Evolutionary conservation across 176 grass and related monocot genomes (phyloP).

Genomic region (Oryza glumipatula): DNA sequence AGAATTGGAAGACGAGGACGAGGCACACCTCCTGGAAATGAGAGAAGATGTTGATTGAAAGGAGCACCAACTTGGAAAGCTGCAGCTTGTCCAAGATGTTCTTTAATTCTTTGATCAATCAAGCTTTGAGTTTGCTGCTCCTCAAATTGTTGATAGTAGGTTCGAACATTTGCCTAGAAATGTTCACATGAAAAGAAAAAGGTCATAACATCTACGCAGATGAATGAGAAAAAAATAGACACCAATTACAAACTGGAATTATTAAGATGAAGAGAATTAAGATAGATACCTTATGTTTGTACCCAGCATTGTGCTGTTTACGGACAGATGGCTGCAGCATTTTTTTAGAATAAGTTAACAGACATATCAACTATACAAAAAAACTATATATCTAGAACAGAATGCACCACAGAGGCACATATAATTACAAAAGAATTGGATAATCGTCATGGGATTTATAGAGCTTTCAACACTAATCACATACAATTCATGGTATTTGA

Average conservation of each 20-base stretch:
- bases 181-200: no score
- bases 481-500: not conserved
- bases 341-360: conserved; percentile 26
- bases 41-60: conserved; percentile 72
- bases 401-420: not conserved
- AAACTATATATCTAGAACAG: conserved; percentile 9
- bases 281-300: conserved; percentile 91
- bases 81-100: conserved; percentile 92
- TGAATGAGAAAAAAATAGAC: not conserved
- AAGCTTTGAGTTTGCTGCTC: conserved; percentile 98
- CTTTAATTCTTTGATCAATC: conserved; percentile 99
- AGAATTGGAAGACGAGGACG: conserved; percentile 73
- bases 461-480: not conserved
- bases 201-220: not conserved
- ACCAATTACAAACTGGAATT: not conserved
- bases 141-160: conserved; percentile 98
- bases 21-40: conserved; percentile 45
- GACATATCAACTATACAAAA: not conserved
- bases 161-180: conserved; percentile 77
- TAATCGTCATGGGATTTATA: not conserved
- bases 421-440: not conserved
- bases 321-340: conserved; percentile 90
- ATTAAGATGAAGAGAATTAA: conserved; percentile 21
- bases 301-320: conserved; percentile 96
- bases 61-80: conserved; percentile 86